These are phyloP conservation scores for Chrysanthemum makinoi DNA, from an alignment of 129 eudicot genomes.

Conservation along the genomic window DNA sequence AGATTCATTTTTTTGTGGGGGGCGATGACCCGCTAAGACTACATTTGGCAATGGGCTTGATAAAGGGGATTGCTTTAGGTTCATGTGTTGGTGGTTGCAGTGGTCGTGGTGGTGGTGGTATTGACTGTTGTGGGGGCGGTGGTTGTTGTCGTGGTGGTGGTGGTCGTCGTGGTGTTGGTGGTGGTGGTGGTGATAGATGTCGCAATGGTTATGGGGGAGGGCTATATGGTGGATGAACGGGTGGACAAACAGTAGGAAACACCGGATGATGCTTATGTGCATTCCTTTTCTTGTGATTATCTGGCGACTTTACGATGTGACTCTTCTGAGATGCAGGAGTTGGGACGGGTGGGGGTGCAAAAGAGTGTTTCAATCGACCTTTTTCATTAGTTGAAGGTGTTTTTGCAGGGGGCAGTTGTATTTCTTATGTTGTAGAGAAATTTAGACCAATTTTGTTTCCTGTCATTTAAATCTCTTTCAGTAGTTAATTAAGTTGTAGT, in stretches of 20 bases:
- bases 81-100: slow-evolving; percentile 39
- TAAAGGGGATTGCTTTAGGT: slow-evolving; percentile 39
- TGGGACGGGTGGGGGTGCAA: slow-evolving; percentile 38
- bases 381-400: slow-evolving; percentile 54
- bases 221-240: slow-evolving; percentile 38
- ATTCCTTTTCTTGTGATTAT: slow-evolving; percentile 45
- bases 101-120: slow-evolving; percentile 31
- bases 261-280: slow-evolving; percentile 40
- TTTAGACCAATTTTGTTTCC: no score
- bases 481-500: no score
- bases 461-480: no score
- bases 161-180: slow-evolving; percentile 30
- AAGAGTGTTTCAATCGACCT: slow-evolving; percentile 28
- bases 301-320: slow-evolving; percentile 48
- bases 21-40: slow-evolving; percentile 48
- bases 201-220: slow-evolving; percentile 35
- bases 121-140: slow-evolving; percentile 25
- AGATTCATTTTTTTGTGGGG: slow-evolving; percentile 58
- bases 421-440: no score
- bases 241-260: slow-evolving; percentile 49
- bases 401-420: no score
- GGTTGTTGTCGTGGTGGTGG: slow-evolving; percentile 36
- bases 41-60: slow-evolving; percentile 73
- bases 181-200: slow-evolving; percentile 32
- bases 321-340: slow-evolving; percentile 41